Base-by-base conservation (phyloP, 495 filamentous ascomycete species). In the Hypoxylon intermedium region DNA sequence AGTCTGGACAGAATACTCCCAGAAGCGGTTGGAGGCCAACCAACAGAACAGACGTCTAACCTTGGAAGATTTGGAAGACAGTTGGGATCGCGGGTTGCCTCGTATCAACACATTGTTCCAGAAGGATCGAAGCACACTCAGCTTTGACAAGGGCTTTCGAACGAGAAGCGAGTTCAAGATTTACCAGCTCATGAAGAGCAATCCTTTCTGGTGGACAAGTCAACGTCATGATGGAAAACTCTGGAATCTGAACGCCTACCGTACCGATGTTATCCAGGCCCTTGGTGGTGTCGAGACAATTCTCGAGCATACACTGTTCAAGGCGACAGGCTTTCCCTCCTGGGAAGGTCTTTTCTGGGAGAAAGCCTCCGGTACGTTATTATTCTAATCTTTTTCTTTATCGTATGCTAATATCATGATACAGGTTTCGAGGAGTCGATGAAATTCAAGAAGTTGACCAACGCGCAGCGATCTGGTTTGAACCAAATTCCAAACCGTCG, bases 311-410 rank as follows among this genome's bases (percentile, higher is more conserved):
- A 98, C 94, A 0, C 75, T 99, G 6, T 99, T 99, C 87, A 97
- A 97, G 72, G 95, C 95, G 5, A 99, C 95, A 0, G 95, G 93
- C 43, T 99, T 99, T 75, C 93, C 94, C 18, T 96, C 91, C 2
- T 99, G 95, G 94, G 95, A 99, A 74, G 95, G 95, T 69, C 82
- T 99, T 16, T 99, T 99, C 74, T 99, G 95, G 95, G 95, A 98
- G 69, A 89, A 89, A 55, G 92, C 91, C 41, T 84, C 76, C 37
- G 48, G 53, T 60, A 48, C 33, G 5, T 13, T 34, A 6, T 34
- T 34, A 2, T 34, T 30, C 26, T 9, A 9, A 34, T 34, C 12
- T 34, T 34, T 34, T 12, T 12, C 9, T 80, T 52, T 70, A 78
- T 51, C 63, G 81, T 53, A 69, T 77, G 42, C 58, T 82, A 26